These are phyloP conservation scores for Ophiostoma australiae DNA, from an alignment of 2,329 filamentous ascomycete genomes.

Conservation along the genomic window DNA sequence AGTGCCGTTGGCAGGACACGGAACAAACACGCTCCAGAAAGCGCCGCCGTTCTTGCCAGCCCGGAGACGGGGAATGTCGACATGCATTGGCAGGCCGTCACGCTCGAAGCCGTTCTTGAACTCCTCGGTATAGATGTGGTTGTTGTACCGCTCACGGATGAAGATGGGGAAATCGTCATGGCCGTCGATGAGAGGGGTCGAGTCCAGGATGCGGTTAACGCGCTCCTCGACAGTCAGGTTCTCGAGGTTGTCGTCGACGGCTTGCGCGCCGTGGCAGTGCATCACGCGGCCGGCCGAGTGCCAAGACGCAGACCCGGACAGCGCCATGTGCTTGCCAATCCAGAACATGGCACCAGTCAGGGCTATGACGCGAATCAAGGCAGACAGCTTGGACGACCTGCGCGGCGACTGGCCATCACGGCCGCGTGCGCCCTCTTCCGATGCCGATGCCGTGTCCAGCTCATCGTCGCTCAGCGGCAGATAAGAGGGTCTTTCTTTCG, in stretches of 20 bases:
- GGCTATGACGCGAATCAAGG: not conserved
- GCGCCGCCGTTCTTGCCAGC: constrained; percentile 71
- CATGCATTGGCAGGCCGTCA: constrained; percentile 63
- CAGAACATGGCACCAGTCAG: constrained; percentile 13
- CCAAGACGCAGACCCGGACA: not conserved
- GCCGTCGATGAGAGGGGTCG: constrained; percentile 53
- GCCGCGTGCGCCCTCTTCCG: constrained; percentile 8
- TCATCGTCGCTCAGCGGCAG: constrained; percentile 9
- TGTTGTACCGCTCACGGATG: constrained; percentile 61
- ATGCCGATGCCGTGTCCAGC: too few relatives aligned
- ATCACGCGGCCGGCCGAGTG: not conserved
- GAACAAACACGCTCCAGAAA: constrained; percentile 88
- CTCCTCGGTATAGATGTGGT: constrained; percentile 68
- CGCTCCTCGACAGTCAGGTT: constrained; percentile 27
- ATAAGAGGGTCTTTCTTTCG: constrained; percentile 5
- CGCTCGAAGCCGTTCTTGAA: constrained; percentile 72
- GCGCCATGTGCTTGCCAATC: constrained; percentile 16
- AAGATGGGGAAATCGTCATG: constrained; percentile 82
- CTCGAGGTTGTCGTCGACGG: not conserved
- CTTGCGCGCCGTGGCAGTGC: not conserved
- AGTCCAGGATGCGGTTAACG: constrained; percentile 27
- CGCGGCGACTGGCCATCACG: constrained; percentile 5
- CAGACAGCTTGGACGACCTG: not conserved
- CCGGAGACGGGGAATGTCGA: constrained; percentile 72
- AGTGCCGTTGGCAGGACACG: constrained; percentile 66